These are phyloP conservation scores for Kurtzmaniella quercitrusa DNA, from an alignment of 1,139 yeast genomes.

Conservation along the genomic window DNA sequence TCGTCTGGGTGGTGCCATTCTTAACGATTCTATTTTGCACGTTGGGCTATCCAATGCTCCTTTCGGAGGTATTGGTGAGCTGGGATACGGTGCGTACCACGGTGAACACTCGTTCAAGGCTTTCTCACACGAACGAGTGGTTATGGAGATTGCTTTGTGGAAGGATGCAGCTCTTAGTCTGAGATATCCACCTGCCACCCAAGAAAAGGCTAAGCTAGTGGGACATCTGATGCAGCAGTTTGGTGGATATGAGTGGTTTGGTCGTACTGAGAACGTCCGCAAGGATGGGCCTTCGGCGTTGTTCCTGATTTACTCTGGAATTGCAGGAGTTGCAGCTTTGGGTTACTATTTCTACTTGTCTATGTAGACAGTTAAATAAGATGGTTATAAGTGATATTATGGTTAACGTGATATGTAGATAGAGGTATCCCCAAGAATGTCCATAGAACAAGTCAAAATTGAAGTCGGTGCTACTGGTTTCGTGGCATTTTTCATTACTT, in stretches of 20 bases:
- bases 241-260: slow-evolving; percentile 34
- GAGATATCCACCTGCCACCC: slow-evolving; percentile 67
- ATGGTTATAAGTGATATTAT: background rate
- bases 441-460: no score
- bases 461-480: no score
- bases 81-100: slow-evolving; percentile 82
- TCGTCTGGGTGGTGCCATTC: slow-evolving; percentile 69
- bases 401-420: background rate
- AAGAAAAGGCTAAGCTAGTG: slow-evolving; percentile 27
- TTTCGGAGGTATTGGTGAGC: slow-evolving; percentile 86
- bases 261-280: slow-evolving; percentile 30
- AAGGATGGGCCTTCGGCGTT: slow-evolving; percentile 31
- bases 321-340: slow-evolving; percentile 28
- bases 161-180: slow-evolving; percentile 52
- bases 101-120: slow-evolving; percentile 69
- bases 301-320: slow-evolving; percentile 30
- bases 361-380: no score
- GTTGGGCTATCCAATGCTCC: slow-evolving; percentile 72
- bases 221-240: slow-evolving; percentile 22
- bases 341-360: slow-evolving; percentile 16
- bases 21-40: slow-evolving; percentile 74
- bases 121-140: slow-evolving; percentile 74
- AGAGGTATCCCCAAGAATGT: background rate
- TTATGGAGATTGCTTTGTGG: slow-evolving; percentile 65
- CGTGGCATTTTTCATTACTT: no score